Evolutionary conservation across 78 protist species (phyloP).

Genomic region (Dictyostelium discoideum): dicty_2.7 NC_007090.3:221001-221500

Average conservation of each 20-base stretch:
- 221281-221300: slow-evolving; percentile 62
- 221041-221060: not conserved
- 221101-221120: slow-evolving; percentile 51
- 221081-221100: not conserved
- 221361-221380: slow-evolving; percentile 45
- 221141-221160: slow-evolving; percentile 57
- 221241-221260: slow-evolving; percentile 8
- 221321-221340: not conserved
- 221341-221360: slow-evolving; percentile 47
- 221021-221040: slow-evolving; percentile 44
- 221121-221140: slow-evolving; percentile 45
- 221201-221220: not conserved
- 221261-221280: slow-evolving; percentile 9
- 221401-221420: slow-evolving; percentile 12
- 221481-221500: not conserved
- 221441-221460: not conserved
- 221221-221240: not conserved
- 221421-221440: slow-evolving; percentile 56
- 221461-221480: not conserved
- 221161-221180: slow-evolving; percentile 42
- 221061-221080: not conserved
- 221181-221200: not conserved
- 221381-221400: slow-evolving; percentile 25
- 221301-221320: slow-evolving; percentile 58
- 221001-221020: slow-evolving; percentile 62